These are phyloP conservation scores for Metschnikowia koreensis DNA, from an alignment of 805 yeast genomes.

Conservation along the genomic window DNA sequence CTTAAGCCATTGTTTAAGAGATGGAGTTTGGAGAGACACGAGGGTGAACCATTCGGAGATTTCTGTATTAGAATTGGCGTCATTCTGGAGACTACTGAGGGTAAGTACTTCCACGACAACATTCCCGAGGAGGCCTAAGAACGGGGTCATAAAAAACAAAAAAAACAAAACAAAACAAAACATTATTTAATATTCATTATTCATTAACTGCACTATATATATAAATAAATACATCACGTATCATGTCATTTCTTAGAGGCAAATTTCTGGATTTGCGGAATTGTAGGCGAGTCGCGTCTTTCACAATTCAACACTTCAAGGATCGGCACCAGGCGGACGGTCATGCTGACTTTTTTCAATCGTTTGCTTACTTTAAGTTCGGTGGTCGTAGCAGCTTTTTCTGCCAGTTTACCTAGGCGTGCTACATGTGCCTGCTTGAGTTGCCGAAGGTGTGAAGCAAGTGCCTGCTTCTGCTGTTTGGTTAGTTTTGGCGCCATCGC, in stretches of 20 bases:
- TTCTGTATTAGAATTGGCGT: constrained; percentile 84
- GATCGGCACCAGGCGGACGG: constrained; percentile 48
- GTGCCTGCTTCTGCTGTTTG: constrained; percentile 32
- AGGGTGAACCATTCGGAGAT: constrained; percentile 95
- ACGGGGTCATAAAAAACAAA: too few species aligned
- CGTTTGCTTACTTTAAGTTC: constrained; percentile 41
- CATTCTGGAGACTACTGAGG: constrained; percentile 84
- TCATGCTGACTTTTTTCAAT: constrained; percentile 46
- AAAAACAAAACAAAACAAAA: neutral
- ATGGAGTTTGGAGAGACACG: constrained; percentile 89
- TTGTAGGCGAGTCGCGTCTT: constrained; percentile 34
- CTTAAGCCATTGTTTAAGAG: constrained; percentile 86
- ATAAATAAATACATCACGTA: neutral
- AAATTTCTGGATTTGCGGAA: constrained; percentile 16
- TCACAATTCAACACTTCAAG: constrained; percentile 46
- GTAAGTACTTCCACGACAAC: constrained; percentile 92
- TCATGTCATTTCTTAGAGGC: neutral
- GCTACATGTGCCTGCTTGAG: constrained; percentile 22
- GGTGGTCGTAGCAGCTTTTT: constrained; percentile 23
- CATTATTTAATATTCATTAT: too few species aligned
- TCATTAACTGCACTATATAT: too few species aligned
- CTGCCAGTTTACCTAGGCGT: constrained; percentile 26
- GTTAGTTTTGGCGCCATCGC: constrained; percentile 11
- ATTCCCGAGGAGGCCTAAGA: constrained; percentile 70
- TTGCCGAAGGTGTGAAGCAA: constrained; percentile 30